Conservation (phyloP, 169 alveolate species). For the Eimeria falciformis region DNA sequence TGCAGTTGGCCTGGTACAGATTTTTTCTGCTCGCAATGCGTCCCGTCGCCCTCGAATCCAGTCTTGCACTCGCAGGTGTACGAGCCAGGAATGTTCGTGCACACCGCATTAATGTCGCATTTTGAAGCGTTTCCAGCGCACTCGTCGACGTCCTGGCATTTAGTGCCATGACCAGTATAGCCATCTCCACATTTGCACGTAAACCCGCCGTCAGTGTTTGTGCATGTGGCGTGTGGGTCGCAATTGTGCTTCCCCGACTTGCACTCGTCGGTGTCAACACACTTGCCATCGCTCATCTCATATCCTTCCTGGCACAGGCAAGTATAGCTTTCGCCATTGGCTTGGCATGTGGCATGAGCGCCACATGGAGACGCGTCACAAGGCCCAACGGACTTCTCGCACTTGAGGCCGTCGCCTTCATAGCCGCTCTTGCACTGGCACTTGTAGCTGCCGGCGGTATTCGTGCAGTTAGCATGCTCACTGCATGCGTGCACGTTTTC, state of each 20-base stretch:
- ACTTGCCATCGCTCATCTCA: conserved; percentile 58
- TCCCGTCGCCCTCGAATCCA: conserved; percentile 77
- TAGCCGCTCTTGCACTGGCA: conserved; percentile 80
- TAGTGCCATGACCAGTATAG: conserved; percentile 63
- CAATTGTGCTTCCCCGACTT: conserved; percentile 63
- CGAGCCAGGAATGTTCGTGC: conserved; percentile 77
- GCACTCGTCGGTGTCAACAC: conserved; percentile 78
- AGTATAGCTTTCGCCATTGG: conserved; percentile 26
- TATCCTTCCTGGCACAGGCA: conserved; percentile 75
- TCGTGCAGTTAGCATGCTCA: conserved; percentile 78
- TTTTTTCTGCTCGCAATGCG: conserved; percentile 41
- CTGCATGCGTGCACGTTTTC: conserved; percentile 77
- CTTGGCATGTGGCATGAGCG: conserved; percentile 70
- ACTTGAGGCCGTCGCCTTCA: conserved; percentile 60
- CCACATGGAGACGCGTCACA: conserved; percentile 51
- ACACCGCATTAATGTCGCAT: conserved; percentile 73
- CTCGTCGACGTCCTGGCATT: conserved; percentile 77
- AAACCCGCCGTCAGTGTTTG: conserved; percentile 75
- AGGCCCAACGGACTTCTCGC: conserved; percentile 55
- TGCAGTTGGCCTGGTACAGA: conserved; percentile 46
- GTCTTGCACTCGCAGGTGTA: conserved; percentile 72
- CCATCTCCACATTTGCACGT: conserved; percentile 74
- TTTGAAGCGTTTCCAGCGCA: conserved; percentile 59
- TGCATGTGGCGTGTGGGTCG: conserved; percentile 74
- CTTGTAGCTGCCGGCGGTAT: conserved; percentile 78